phyloP scores from a whole-genome alignment of 129 eudicot species.

The Pulicaria dysenterica region DNA sequence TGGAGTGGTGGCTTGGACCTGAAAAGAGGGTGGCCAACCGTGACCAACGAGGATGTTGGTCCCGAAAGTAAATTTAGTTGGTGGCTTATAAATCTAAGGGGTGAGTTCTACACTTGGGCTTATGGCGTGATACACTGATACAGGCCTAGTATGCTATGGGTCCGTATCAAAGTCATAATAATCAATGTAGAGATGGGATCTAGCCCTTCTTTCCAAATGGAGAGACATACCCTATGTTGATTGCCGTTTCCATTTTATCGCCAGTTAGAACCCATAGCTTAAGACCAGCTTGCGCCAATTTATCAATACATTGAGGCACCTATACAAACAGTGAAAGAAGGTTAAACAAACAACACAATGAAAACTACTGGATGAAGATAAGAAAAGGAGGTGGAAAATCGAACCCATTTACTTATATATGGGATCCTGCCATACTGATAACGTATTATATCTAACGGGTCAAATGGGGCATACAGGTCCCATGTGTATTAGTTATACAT shows the following conservation, averaged over 20 bases:
- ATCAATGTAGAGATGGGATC: not conserved
- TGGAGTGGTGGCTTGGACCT: no score
- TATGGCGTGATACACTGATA: no score
- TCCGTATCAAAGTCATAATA: not conserved
- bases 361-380: not conserved
- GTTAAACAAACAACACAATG: slow-evolving; percentile 13
- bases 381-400: not conserved
- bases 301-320: slow-evolving; percentile 99
- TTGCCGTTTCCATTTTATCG: slow-evolving; percentile 99
- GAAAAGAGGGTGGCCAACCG: no score
- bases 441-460: not conserved
- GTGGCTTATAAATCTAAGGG: no score
- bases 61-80: no score
- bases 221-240: slow-evolving; percentile 81
- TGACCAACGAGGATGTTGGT: no score
- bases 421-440: not conserved
- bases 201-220: slow-evolving; percentile 15
- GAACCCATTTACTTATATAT: not conserved
- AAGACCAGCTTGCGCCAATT: slow-evolving; percentile 98
- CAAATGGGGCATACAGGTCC: not conserved
- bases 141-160: no score
- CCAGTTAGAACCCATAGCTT: slow-evolving; percentile 99
- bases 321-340: slow-evolving; percentile 17
- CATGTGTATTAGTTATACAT: not conserved
- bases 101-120: no score